Evolutionary conservation across 164 flowering plant genomes (phyloP), one percentile per base, ranked within the genome.

Genomic region (Berberis vulgaris): DNA sequence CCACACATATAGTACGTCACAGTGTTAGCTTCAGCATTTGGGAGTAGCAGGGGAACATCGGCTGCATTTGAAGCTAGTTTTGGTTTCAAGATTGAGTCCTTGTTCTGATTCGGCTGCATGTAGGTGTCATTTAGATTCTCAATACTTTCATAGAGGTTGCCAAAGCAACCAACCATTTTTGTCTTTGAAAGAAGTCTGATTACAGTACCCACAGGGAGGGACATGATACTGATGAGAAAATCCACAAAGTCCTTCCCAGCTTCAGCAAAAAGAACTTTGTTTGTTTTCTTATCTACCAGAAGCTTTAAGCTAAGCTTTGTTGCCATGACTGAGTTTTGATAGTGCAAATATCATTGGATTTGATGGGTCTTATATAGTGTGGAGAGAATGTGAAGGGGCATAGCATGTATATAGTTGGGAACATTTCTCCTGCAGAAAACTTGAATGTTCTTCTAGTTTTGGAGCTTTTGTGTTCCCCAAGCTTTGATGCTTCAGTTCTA

Each of bases 251-350:
- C 60, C 41, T 58, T 58, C 43, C 44, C 60, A 41, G 60, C 44
- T 58, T 58, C 60, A 7, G 60, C 60, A 58, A 39, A 58, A 41
- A 58, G 60, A 7, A 58, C 60, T 41, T 13, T 58, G 41, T 58
- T 41, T 6, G 60, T n/a, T n/a, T 41, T 58, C 6, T 7, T 58
- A 8, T 58, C 60, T 1, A 58, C 11, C n/a, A 41, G 43, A 39
- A 58, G 60, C 11, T 58, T 58, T 10, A 58, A 8, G 1, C 4
- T 41, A 7, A 58, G 4, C 11, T 52, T 10, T 52, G 54, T 52
- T 52, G 11, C 54, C 54, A 52, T 52, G n/a, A 52, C n/a, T 10
- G 54, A 26, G 26, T 26, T 26, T 26, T 26, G 26, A 26, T 26
- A 26, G 26, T 26, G 26, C 26, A 26, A 26, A 26, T 26, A 26